Evolutionary conservation across 257 asterid genomes (phyloP), one percentile per base, ranked within the genome.

Genomic region (Fraxinus cuspidata): DNA sequence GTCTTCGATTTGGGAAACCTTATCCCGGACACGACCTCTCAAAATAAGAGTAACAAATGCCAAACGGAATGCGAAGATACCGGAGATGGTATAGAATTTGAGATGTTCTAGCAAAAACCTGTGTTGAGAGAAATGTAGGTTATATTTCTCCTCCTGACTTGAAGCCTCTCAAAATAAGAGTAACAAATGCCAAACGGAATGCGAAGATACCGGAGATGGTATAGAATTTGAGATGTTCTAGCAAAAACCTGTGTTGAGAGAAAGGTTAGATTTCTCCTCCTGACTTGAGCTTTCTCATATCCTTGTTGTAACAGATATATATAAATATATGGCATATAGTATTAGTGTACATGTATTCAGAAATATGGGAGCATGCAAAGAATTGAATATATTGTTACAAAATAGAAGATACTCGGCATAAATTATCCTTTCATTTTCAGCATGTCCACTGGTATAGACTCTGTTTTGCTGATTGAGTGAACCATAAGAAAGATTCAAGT

Each of bases 171-270:
- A 64, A 16, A 35, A 80, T 56, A 79, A 69, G 53, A 67, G 64
- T 34, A 74, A 76, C 34, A 83, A 86, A 75, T 64, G 40, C 13
- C 68, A 31, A 12, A 0, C 25, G 18, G 86, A 86, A 40, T 38
- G 58, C 75, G 87, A 79, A 77, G 13, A 73, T 66, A 73, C 75
- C 53, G 78, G 74, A 64, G 86, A 80, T 65, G 88, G 73, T 35
- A 29, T 83, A 71, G 85, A 76, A 21, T 85, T 84, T 84, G 89
- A 85, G 81, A 85, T 87, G 91, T 87, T 87, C 70, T 87, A 83
- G 85, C 68, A 58, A 71, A 70, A 13, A 60, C n/a, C 34, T 63
- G 60, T 60, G 72, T 63, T 82, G 73, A 76, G 21, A 35, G 34
- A 76, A 21, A 77, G n/a, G n/a, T 74, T 74, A 74, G 83, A 58